phyloP scores from a whole-genome alignment of 139 green algal genomes.

The Yamagishiella unicocca region DNA sequence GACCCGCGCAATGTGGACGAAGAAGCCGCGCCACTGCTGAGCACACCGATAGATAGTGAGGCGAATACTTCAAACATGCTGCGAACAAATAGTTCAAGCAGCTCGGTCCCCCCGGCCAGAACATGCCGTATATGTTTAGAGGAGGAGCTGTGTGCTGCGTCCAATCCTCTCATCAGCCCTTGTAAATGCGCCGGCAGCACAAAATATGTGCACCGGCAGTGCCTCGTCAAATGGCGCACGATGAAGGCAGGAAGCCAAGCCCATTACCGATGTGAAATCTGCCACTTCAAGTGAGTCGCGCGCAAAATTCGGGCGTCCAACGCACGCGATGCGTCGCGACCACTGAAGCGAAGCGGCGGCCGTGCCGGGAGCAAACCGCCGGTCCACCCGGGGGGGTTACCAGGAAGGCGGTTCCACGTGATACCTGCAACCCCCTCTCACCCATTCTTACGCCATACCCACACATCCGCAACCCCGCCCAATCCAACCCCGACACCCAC shows the following conservation, averaged over 20 bases:
- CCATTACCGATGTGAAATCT: constrained; percentile 40
- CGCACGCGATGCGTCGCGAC: not conserved
- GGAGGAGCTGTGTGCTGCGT: not conserved
- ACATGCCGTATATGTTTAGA: constrained; percentile 31
- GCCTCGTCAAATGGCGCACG: not conserved
- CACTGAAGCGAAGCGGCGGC: no score
- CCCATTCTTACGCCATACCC: no score
- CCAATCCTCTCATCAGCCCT: constrained; percentile 26
- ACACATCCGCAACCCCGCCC: no score
- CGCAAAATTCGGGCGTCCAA: not conserved
- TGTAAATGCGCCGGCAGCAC: constrained; percentile 17
- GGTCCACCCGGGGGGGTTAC: no score
- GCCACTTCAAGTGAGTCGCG: constrained; percentile 22
- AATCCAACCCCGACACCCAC: no score
- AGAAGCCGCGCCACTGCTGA: not conserved
- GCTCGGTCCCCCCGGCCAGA: not conserved
- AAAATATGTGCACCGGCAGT: constrained; percentile 23
- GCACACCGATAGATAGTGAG: not conserved
- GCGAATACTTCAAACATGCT: not conserved
- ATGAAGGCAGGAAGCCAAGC: not conserved
- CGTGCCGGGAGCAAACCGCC: no score
- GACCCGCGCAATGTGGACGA: no score
- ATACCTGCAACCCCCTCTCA: no score
- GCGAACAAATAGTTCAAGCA: not conserved
- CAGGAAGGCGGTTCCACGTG: no score